phyloP scores from a whole-genome alignment of 768 basidiomycete species.

The Mycena filopes region DNA sequence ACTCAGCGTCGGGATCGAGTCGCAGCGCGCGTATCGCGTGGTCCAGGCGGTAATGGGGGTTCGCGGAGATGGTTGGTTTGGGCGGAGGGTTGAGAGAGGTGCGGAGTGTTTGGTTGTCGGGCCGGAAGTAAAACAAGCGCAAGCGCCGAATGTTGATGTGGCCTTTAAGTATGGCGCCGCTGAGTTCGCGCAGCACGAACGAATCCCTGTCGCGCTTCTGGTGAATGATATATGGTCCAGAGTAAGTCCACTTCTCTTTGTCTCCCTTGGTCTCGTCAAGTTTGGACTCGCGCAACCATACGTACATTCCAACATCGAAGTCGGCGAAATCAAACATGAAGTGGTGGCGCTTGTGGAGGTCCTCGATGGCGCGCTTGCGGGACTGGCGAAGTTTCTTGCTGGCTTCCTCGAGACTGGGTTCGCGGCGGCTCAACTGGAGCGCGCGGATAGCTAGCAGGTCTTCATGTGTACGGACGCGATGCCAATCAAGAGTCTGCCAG shows the following conservation, averaged over 20 bases:
- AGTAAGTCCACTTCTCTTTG: constrained; percentile 41
- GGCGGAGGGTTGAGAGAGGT: neutral
- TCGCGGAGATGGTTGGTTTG: neutral
- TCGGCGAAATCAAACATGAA: constrained; percentile 29
- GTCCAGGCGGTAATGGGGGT: neutral
- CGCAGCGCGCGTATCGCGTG: neutral
- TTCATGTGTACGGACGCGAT: constrained; percentile 30
- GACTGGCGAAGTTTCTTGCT: constrained; percentile 22
- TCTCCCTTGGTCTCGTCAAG: constrained; percentile 43
- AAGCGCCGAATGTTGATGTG: constrained; percentile 31
- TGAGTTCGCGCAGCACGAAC: constrained; percentile 34
- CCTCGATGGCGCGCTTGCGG: constrained; percentile 34
- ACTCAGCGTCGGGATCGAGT: too few species aligned
- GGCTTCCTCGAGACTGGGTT: constrained; percentile 28
- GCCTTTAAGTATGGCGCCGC: constrained; percentile 35
- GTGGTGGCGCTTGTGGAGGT: constrained; percentile 33
- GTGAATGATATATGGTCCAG: constrained; percentile 45
- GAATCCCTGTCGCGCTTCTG: constrained; percentile 21
- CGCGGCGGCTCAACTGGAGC: constrained; percentile 35
- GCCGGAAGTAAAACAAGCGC: constrained; percentile 30
- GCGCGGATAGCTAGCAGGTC: constrained; percentile 39
- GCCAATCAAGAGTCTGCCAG: constrained; percentile 42
- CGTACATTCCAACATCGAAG: constrained; percentile 42
- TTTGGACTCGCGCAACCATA: constrained; percentile 44
- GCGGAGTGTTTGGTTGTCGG: neutral